Evolutionary conservation across 805 yeast genomes (phyloP).

Genomic region (Candida quercuum): DNA sequence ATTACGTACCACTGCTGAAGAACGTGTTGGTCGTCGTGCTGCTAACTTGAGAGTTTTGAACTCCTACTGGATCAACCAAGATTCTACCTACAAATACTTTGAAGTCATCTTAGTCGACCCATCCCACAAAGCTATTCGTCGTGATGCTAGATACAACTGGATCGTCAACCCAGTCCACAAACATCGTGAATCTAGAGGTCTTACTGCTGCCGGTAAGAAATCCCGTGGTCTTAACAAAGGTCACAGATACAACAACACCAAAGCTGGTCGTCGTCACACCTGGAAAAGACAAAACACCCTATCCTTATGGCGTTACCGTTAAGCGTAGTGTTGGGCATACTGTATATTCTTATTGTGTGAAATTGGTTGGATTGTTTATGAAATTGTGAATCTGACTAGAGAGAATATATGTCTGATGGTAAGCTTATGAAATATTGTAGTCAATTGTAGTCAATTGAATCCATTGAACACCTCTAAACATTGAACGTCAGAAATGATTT

Average conservation of each 20-base stretch:
- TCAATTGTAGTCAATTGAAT: no score
- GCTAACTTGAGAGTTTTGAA: conserved; percentile 98
- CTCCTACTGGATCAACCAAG: conserved; percentile 99
- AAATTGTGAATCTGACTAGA: no score
- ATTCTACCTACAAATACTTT: conserved; percentile 98
- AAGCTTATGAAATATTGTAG: no score
- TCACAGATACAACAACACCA: conserved; percentile 97
- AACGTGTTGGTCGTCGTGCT: conserved; percentile 98
- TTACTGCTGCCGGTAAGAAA: conserved; percentile 96
- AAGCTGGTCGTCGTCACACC: conserved; percentile 98
- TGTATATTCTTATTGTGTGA: neutral
- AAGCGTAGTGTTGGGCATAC: conserved; percentile 5
- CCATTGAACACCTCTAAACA: no score
- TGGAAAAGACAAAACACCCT: conserved; percentile 99
- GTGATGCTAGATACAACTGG: conserved; percentile 99
- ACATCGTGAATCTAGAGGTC: conserved; percentile 99
- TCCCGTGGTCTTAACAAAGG: conserved; percentile 99
- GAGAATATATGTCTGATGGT: no score
- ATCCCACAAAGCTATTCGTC: conserved; percentile 96
- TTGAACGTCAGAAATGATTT: no score
- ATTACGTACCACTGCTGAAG: conserved; percentile 97
- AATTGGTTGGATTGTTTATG: neutral
- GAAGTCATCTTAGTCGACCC: conserved; percentile 98
- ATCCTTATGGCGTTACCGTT: conserved; percentile 98
- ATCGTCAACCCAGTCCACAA: conserved; percentile 99